Percentiles rank a stretch among this genome's conserved stretches.
Evolutionary conservation across 306 rosid genomes (phyloP).

Genomic region (Prunus campanulata): DNA sequence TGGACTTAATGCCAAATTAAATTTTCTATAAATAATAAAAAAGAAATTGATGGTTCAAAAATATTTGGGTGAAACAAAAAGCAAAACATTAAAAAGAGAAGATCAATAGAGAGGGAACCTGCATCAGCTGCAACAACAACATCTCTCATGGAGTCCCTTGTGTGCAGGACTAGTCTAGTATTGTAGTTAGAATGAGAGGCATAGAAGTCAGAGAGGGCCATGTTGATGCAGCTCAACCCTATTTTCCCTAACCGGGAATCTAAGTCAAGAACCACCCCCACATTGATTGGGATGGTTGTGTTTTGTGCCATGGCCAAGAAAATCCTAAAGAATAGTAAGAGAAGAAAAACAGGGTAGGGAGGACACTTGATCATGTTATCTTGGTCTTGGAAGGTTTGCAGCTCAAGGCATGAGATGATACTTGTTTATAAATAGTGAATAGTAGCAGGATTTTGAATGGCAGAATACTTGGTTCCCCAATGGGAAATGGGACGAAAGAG

Average conservation of each 20-base stretch:
- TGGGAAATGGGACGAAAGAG: background rate
- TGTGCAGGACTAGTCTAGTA: background rate
- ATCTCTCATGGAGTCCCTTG: background rate
- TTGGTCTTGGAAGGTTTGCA: background rate
- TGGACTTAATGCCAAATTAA: no score
- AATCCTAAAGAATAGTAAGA: background rate
- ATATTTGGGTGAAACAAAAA: no score
- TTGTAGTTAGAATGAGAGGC: conserved; percentile 1
- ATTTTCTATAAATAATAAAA: no score
- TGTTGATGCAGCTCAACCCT: conserved; percentile 2
- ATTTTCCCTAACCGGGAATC: background rate
- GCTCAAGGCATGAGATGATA: background rate
- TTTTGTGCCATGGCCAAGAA: background rate
- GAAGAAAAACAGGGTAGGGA: background rate
- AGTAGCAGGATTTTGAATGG: background rate
- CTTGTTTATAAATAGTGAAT: background rate
- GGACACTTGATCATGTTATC: background rate
- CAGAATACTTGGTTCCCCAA: background rate
- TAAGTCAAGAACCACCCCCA: conserved; percentile 9
- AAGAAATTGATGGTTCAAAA: background rate
- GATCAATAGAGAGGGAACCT: background rate
- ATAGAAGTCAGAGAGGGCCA: conserved; percentile 8
- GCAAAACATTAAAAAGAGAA: background rate
- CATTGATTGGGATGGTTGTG: background rate
- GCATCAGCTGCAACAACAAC: conserved; percentile 14